A percentile compares a stretch with the other conserved stretches of the same genome.
Evolutionary conservation across 805 yeast genomes (phyloP).

Genomic region (Yamadazyma kitorensis): DNA sequence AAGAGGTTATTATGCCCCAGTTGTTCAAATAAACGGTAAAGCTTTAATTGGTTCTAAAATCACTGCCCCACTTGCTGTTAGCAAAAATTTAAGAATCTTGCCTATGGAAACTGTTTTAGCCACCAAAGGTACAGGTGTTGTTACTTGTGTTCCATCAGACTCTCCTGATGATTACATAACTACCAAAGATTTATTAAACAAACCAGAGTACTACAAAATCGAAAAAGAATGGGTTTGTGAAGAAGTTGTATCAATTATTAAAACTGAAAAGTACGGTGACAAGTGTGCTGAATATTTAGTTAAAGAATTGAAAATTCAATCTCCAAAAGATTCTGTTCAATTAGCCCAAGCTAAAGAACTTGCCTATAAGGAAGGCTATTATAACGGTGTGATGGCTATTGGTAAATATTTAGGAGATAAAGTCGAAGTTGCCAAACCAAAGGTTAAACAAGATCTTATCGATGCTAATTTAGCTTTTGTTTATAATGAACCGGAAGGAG

Average conservation of each 20-base stretch:
- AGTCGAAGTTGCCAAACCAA: conserved; percentile 88
- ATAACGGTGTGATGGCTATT: conserved; percentile 75
- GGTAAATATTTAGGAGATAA: conserved; percentile 87
- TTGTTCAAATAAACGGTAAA: conserved; percentile 62
- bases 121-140: conserved; percentile 97
- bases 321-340: conserved; percentile 87
- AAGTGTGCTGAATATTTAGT: conserved; percentile 80
- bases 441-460: conserved; percentile 78
- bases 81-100: conserved; percentile 70
- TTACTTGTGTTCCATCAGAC: conserved; percentile 98
- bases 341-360: conserved; percentile 90
- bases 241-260: conserved; percentile 71
- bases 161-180: conserved; percentile 97
- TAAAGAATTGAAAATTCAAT: conserved; percentile 83
- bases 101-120: conserved; percentile 98
- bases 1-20: conserved; percentile 73
- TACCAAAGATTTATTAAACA: conserved; percentile 75
- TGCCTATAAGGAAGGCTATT: conserved; percentile 95
- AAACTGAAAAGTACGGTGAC: conserved; percentile 85
- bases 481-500: conserved; percentile 91
- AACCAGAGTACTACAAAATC: conserved; percentile 87
- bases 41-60: conserved; percentile 83
- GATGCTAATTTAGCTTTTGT: conserved; percentile 78
- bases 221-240: conserved; percentile 80
- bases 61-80: conserved; percentile 75